Evolutionary conservation across 805 yeast genomes (phyloP), one percentile per base, ranked within the genome.

Genomic region (Starmerella asiatica): DNA sequence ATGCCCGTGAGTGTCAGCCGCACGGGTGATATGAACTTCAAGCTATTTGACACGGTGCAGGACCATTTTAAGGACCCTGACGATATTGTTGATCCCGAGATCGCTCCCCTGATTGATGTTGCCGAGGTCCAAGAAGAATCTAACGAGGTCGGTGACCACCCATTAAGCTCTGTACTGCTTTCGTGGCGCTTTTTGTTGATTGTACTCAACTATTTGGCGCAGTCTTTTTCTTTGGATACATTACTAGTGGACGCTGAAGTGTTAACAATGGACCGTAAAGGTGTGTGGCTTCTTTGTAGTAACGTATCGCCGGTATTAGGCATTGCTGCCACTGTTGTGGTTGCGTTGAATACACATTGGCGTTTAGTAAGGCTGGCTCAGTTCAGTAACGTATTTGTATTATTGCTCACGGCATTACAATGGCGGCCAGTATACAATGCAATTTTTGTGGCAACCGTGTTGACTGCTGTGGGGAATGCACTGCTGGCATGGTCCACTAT

Each of bases 161-260:
- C 33, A 6, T 28, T 28, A 14, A 6, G 18, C 15, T 11, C n/a
- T 7, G 11, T 18, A 3, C 20, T 38, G 6, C 15, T 30, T 23
- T 26, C 31, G 5, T 11, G 29, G 23, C 31, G 33, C 1, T 40
- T 44, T 21, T 12, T 36, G 7, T 8, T 38, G 1, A 30, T 37
- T 4, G 18, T 36, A 1, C 29, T 36, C 4, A 23, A 26, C 20
- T 46, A 39, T 26, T 21, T 31, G 2, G 31, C 32, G 11, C 38
- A 41, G 24, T 38, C 46, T 3, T 16, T 37, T 7, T 29, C 44
- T 4, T 2, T 34, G 18, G 48, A 44, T 31, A 32, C 32, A 2
- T n/a, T 44, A 17, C 17, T 26, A 12, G 31, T 40, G 4, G 41
- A 41, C 5, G 42, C 41, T 8, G 42, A 38, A n/a, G 40, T 40